Evolutionary conservation across 371 early-diverging fungal genomes (phyloP).

Genomic region (Rhizopus delemar): DNA sequence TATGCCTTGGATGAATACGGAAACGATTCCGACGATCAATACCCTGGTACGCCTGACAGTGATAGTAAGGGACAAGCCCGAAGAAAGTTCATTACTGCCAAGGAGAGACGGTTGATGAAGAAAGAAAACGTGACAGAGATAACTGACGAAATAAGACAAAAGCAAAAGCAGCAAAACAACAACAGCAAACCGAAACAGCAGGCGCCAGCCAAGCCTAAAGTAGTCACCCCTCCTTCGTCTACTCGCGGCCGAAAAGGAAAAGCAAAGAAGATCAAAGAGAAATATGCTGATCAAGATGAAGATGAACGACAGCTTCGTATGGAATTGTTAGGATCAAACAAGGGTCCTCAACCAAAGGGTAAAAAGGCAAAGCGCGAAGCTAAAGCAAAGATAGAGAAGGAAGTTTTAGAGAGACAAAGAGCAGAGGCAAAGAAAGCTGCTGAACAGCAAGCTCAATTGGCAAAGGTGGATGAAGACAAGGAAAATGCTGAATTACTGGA

Average conservation of each 20-base stretch:
- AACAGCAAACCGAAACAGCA: constrained; percentile 12
- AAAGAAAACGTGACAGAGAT: constrained; percentile 48
- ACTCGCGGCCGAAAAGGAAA: constrained; percentile 88
- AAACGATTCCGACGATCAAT: constrained; percentile 56
- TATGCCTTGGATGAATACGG: constrained; percentile 74
- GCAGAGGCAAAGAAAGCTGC: constrained; percentile 35
- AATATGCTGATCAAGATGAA: constrained; percentile 93
- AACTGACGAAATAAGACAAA: constrained; percentile 18
- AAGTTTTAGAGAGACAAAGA: constrained; percentile 25
- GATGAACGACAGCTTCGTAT: constrained; percentile 85
- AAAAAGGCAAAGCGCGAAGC: constrained; percentile 70
- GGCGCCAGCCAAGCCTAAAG: constrained; percentile 9
- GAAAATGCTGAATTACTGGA: neutral
- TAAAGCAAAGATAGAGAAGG: constrained; percentile 52
- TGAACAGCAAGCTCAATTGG: constrained; percentile 12
- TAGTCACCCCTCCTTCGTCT: constrained; percentile 36
- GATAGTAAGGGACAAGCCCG: constrained; percentile 7
- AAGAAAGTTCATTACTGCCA: constrained; percentile 69
- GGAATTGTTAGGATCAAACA: constrained; percentile 77
- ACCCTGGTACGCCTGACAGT: neutral
- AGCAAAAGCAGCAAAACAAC: constrained; percentile 13
- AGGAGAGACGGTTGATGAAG: constrained; percentile 74
- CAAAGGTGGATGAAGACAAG: constrained; percentile 11
- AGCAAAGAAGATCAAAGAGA: constrained; percentile 87
- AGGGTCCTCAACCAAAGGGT: constrained; percentile 73